Evolutionary conservation across 1,139 yeast species (phyloP), one percentile per base, ranked within the genome.

Genomic region (Eremothecium sinecaudum): DNA sequence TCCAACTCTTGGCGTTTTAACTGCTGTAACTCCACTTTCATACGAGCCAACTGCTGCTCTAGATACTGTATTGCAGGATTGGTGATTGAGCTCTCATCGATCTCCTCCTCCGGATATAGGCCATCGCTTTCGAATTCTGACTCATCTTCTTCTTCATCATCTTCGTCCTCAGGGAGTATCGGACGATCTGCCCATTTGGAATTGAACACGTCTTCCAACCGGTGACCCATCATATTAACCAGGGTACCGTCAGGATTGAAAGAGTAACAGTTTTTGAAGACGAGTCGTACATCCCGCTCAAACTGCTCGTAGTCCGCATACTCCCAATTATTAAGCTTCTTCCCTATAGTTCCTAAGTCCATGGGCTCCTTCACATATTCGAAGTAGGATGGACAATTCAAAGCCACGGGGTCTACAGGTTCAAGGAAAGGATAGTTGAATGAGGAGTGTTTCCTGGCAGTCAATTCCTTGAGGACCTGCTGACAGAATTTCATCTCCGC

Each of bases 181-280:
- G 98, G 98, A 60, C 79, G 73, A 46, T 83, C 87, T 11, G 75
- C 71, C 97, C 97, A 90, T 57, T 78, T 80, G 53, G 80, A 78
- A 50, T 84, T 83, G 55, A 90, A 90, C 5, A 82, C 71, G 18
- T 76, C 76, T 58, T 90, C 97, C 41, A 90, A 65, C 47, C 84
- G 73, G 54, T 83, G 94, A 17, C 98, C 98, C 94, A 90, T 82
- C 71, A 75, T 72, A 58, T 87, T 84, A 24, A 92, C 98, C 31
- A 93, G 94, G 8, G 94, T 78, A 6, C 95, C 94, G 50, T 83
- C 94, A 1, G 98, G 97, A 58, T 90, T 92, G 63, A 90, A 90
- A 16, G 71, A 68, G 59, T 83, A 90, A 62, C 98, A 90, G 62
- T 90, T 90, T 41, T 72, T 66, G 63, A 90, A 86, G 45, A 90